These are phyloP conservation scores for Russula abietina DNA, from an alignment of 768 basidiomycete genomes.

Conservation along the genomic window DNA sequence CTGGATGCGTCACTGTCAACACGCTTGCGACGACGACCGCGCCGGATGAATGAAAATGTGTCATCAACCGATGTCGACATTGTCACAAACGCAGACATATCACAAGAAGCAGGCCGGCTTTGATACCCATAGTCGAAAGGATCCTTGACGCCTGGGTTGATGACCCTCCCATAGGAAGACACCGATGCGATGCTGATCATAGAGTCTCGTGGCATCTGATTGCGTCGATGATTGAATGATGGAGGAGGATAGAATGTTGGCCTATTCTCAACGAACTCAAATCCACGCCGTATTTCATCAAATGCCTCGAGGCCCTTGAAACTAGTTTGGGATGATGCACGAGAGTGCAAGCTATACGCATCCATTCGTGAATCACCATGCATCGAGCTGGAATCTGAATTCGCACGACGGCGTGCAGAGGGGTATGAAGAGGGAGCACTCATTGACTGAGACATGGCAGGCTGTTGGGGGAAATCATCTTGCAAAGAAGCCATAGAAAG, in stretches of 20 bases:
- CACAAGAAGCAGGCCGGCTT: conserved; percentile 53
- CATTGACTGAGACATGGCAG: conserved; percentile 26
- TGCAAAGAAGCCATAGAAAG: conserved; percentile 41
- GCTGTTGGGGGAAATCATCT: conserved; percentile 30
- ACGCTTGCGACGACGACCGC: conserved; percentile 40
- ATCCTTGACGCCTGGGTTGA: conserved; percentile 56
- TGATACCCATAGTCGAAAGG: conserved; percentile 65
- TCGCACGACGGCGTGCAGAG: conserved; percentile 33
- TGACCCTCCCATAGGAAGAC: conserved; percentile 68
- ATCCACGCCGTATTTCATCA: conserved; percentile 71
- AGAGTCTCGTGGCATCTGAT: conserved; percentile 50
- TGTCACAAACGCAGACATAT: conserved; percentile 50
- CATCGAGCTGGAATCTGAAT: conserved; percentile 42
- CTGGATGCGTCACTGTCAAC: conserved; percentile 74
- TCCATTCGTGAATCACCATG: conserved; percentile 27
- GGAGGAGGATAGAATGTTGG: conserved; percentile 62
- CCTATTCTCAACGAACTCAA: conserved; percentile 60
- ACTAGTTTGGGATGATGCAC: conserved; percentile 48
- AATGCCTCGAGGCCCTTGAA: conserved; percentile 72
- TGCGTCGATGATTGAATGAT: conserved; percentile 33
- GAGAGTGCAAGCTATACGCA: conserved; percentile 30
- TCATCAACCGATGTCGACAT: conserved; percentile 48
- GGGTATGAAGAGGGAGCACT: conserved; percentile 33
- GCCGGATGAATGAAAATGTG: conserved; percentile 59
- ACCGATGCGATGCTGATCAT: conserved; percentile 70